Base-by-base conservation (phyloP, 306 rosid genomes). In the Sesbania bispinosa region DNA sequence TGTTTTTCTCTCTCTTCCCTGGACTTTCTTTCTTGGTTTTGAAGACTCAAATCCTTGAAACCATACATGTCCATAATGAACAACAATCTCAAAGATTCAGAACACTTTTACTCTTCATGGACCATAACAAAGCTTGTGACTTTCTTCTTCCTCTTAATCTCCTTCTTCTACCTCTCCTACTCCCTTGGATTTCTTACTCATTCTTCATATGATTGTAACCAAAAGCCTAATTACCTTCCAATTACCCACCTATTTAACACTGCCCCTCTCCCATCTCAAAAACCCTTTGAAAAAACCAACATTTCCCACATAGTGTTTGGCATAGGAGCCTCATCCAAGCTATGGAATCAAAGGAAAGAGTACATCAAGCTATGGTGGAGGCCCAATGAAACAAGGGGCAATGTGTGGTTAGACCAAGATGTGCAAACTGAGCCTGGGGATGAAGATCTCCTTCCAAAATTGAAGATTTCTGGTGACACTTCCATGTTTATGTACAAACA, bases 341-440 rank as follows among this genome's bases (percentile, higher is more conserved):
- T 86, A 4, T 90, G 90, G 90, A 62, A 13, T 2, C 80, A 80
- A 7, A 76, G 97, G 11, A 90, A 90, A 52, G 76, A 81, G 32
- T 85, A 83, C 84, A 76, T 90, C 10, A 88, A 86, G 57, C 73
- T 78, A 10, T 90, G 92, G 95, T 90, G 97, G 90, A 79, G 50
- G 58, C 81, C 85, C 1, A 68, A 75, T 7, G 73, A 75, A 32
- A 90, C 82, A 85, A 61, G 87, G 46, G 97, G 92, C 5, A 45
- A 43, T 10, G 85, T 85, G 3, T 88, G 97, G 97, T 24, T 86
- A 1, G 95, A 88, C 55, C 57, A 80, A 65, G 32, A 60, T 1
- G 84, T 84, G n/a, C 51, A 77, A 59, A 35, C 6, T 15, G 69
- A 80, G 0, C 10, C 58, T 0, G 35, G 50, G 0, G 83, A 86